A percentile compares a stretch with the other conserved stretches of the same genome.
phyloP scores from a whole-genome alignment of 352 stramenopile species.

The Phytophthora constricta region DNA sequence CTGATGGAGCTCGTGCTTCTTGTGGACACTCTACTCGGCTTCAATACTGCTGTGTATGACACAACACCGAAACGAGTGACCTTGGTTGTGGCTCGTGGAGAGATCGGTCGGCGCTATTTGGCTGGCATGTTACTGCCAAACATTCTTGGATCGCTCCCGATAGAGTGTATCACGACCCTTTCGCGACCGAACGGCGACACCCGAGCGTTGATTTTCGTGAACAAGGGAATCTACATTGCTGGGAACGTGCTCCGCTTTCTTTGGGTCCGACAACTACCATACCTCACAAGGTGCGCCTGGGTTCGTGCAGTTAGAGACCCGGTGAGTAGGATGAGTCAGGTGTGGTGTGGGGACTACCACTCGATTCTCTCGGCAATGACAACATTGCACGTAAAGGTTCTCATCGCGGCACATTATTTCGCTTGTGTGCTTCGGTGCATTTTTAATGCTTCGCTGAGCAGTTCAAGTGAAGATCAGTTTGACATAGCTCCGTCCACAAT shows the following conservation, averaged over 20 bases:
- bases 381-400: neutral
- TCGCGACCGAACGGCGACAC: too few relatives aligned
- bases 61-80: neutral
- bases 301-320: neutral
- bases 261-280: neutral
- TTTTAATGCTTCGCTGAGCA: neutral
- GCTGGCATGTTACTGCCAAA: neutral
- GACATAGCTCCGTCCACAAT: neutral
- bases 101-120: constrained; percentile 6
- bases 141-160: neutral
- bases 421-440: neutral
- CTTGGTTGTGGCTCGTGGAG: neutral
- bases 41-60: constrained; percentile 12
- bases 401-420: neutral
- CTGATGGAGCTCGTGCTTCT: constrained; percentile 10
- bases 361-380: neutral
- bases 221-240: neutral
- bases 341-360: neutral
- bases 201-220: neutral
- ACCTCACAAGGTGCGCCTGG: neutral
- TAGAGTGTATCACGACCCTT: neutral
- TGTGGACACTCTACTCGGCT: constrained; percentile 4
- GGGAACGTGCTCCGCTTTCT: constrained; percentile 7
- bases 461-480: neutral
- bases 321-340: neutral